These are phyloP conservation scores for Yamadazyma philogaea DNA, from an alignment of 805 yeast genomes.

Conservation along the genomic window DNA sequence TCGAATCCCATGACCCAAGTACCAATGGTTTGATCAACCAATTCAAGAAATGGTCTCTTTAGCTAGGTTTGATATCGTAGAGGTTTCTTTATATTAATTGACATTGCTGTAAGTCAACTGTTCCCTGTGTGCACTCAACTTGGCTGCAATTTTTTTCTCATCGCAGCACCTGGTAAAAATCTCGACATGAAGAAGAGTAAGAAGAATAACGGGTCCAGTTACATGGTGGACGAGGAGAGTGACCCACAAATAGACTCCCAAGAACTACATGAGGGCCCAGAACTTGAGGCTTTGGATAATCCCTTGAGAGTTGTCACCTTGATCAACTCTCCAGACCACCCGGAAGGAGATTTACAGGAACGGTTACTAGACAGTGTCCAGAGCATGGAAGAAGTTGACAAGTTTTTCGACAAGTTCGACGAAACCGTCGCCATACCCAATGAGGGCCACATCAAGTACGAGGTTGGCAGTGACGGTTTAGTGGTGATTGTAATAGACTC, in stretches of 20 bases:
- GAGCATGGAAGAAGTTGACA: slow-evolving; percentile 47
- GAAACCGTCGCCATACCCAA: slow-evolving; percentile 51
- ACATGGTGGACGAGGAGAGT: slow-evolving; percentile 11
- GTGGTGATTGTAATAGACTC: slow-evolving; percentile 53
- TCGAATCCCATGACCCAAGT: slow-evolving; percentile 78
- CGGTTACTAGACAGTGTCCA: slow-evolving; percentile 43
- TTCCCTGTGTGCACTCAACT: neutral
- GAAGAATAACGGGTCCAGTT: slow-evolving; percentile 12
- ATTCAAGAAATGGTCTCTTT: slow-evolving; percentile 76
- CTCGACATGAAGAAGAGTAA: slow-evolving; percentile 11
- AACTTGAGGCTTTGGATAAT: slow-evolving; percentile 38
- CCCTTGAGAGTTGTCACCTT: slow-evolving; percentile 46
- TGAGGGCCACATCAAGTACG: slow-evolving; percentile 53
- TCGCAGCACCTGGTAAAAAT: neutral
- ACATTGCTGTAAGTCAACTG: neutral
- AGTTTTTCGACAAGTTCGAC: slow-evolving; percentile 53
- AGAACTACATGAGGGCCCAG: slow-evolving; percentile 6
- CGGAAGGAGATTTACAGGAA: slow-evolving; percentile 49
- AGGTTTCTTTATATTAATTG: neutral
- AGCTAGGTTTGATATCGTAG: neutral
- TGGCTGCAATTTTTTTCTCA: slow-evolving; percentile 1
- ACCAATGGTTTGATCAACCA: slow-evolving; percentile 92
- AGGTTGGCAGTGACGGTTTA: slow-evolving; percentile 59
- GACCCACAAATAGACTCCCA: neutral
- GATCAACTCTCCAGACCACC: slow-evolving; percentile 27